Conservation (phyloP, 257 asterid genomes). For the Fraxinus pennsylvanica region DNA sequence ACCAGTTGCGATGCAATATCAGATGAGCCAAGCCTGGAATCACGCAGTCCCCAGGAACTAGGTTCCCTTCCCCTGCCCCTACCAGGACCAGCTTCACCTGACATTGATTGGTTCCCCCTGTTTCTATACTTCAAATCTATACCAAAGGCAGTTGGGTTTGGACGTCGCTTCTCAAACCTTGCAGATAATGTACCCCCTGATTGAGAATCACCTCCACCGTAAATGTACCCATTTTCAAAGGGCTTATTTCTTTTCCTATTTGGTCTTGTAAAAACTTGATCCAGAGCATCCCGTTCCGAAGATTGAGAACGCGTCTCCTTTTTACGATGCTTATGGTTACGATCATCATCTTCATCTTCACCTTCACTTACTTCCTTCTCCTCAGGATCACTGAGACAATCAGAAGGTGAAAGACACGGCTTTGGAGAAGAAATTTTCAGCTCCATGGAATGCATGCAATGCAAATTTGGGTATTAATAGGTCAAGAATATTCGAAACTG, state of each 20-base stretch:
- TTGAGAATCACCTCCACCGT: slow-evolving; percentile 64
- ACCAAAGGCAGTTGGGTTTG: slow-evolving; percentile 50
- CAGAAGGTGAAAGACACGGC: slow-evolving; percentile 65
- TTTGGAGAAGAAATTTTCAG: slow-evolving; percentile 68
- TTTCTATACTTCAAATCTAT: slow-evolving; percentile 61
- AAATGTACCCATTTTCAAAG: slow-evolving; percentile 69
- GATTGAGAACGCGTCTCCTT: slow-evolving; percentile 71
- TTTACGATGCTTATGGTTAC: slow-evolving; percentile 95
- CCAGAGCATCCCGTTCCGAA: slow-evolving; percentile 63
- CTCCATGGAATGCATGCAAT: slow-evolving; percentile 55
- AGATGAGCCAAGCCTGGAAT: slow-evolving; percentile 69
- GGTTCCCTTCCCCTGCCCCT: slow-evolving; percentile 83
- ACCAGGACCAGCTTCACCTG: slow-evolving; percentile 54
- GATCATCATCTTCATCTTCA: slow-evolving; percentile 97
- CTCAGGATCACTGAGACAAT: slow-evolving; percentile 68
- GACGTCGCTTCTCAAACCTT: slow-evolving; percentile 66
- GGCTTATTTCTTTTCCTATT: slow-evolving; percentile 71
- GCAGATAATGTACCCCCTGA: slow-evolving; percentile 48
- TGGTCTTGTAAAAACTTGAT: slow-evolving; percentile 59
- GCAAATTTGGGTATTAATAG: slow-evolving; percentile 17
- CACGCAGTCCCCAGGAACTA: slow-evolving; percentile 65
- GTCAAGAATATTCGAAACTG: background rate
- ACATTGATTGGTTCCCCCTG: slow-evolving; percentile 54
- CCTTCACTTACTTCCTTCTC: slow-evolving; percentile 92
- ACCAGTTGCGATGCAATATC: slow-evolving; percentile 70